Conservation (phyloP, 495 filamentous ascomycete species). For the Hypoxylon intermedium region DNA sequence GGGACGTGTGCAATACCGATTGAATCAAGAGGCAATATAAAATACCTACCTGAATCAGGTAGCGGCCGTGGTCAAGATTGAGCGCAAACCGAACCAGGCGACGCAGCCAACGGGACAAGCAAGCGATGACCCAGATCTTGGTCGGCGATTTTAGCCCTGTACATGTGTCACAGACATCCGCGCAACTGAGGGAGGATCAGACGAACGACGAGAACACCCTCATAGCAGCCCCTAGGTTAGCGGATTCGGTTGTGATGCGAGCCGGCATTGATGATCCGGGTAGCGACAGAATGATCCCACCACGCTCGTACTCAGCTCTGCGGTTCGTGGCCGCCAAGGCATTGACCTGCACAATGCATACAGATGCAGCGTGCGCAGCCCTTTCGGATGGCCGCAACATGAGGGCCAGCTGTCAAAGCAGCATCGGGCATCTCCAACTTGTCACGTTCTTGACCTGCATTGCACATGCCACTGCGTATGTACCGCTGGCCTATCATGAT, state of each 20-base stretch:
- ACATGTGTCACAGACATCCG: slow-evolving; percentile 26
- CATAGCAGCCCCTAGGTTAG: slow-evolving; percentile 9
- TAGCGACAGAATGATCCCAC: slow-evolving; percentile 15
- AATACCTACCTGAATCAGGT: slow-evolving; percentile 26
- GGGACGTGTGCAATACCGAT: slow-evolving; percentile 22
- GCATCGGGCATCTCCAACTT: slow-evolving; percentile 41
- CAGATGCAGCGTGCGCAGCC: slow-evolving; percentile 34
- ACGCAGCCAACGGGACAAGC: slow-evolving; percentile 13
- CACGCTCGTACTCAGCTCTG: slow-evolving; percentile 17
- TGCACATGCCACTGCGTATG: slow-evolving; percentile 17
- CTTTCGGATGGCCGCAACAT: slow-evolving; percentile 32
- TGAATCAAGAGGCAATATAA: slow-evolving; percentile 33
- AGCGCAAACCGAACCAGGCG: slow-evolving; percentile 15
- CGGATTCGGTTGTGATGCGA: slow-evolving; percentile 28
- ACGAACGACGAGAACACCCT: slow-evolving; percentile 14
- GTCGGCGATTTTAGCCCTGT: slow-evolving; percentile 37
- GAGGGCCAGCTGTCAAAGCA: slow-evolving; percentile 41
- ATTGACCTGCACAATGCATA: slow-evolving; percentile 40
- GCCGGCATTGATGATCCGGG: slow-evolving; percentile 26
- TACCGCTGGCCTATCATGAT: slow-evolving; percentile 24
- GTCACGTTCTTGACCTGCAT: slow-evolving; percentile 41
- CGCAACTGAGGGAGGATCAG: slow-evolving; percentile 18
- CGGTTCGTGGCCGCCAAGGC: slow-evolving; percentile 38
- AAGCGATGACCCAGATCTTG: slow-evolving; percentile 30
- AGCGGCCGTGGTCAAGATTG: slow-evolving; percentile 13